Evolutionary conservation across 306 rosid genomes (phyloP).

Genomic region (Dalbergia cultrata): DNA sequence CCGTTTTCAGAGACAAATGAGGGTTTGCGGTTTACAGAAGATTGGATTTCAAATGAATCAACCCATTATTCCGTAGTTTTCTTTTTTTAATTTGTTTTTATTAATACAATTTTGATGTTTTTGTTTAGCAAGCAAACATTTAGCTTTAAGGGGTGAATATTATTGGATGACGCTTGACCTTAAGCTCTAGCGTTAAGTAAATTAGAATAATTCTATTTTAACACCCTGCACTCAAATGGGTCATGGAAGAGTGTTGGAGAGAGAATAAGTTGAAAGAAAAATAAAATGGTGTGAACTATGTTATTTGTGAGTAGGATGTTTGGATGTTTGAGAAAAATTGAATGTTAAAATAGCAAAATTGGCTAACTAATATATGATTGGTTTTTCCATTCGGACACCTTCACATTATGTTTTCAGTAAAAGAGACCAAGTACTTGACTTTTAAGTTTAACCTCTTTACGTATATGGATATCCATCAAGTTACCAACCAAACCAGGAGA

Average conservation of each 20-base stretch:
- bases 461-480: neutral
- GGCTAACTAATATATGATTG: neutral
- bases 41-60: neutral
- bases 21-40: neutral
- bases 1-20: neutral
- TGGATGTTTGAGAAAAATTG: too few relatives aligned
- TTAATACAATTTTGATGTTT: neutral
- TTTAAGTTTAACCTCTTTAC: neutral
- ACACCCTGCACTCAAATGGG: too few relatives aligned
- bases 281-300: too few relatives aligned
- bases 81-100: neutral
- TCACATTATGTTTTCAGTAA: too few relatives aligned
- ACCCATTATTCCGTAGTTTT: neutral
- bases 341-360: too few relatives aligned
- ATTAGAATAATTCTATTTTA: too few relatives aligned
- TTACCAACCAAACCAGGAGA: conserved; percentile 10
- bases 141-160: neutral
- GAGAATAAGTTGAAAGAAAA: too few relatives aligned
- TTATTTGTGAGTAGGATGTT: too few relatives aligned
- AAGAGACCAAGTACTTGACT: neutral
- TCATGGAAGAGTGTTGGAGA: too few relatives aligned
- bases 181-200: neutral
- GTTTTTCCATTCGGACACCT: too few relatives aligned
- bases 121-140: neutral
- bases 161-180: neutral